Percentiles rank a stretch among this genome's conserved stretches.
These are phyloP conservation scores for Rutstroemia sydowiana DNA, from an alignment of 2,329 filamentous ascomycete species.

Conservation along the genomic window DNA sequence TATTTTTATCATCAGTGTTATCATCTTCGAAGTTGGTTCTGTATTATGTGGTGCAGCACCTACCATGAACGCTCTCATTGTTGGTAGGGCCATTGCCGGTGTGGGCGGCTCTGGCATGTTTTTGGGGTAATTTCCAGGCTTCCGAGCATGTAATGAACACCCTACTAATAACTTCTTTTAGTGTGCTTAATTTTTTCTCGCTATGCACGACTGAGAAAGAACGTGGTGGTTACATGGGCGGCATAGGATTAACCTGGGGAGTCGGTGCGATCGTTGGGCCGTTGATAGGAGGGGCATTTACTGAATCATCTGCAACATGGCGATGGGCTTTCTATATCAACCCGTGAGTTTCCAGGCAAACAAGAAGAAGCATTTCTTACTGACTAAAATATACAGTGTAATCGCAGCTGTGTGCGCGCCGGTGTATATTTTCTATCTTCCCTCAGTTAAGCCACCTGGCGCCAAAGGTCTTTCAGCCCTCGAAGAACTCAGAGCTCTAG, in stretches of 20 bases:
- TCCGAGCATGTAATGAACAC: constrained; percentile 26
- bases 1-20: constrained; percentile 15
- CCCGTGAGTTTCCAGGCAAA: too few relatives aligned
- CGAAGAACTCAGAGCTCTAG: constrained; percentile 19
- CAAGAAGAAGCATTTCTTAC: too few relatives aligned
- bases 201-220: neutral
- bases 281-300: constrained; percentile 23
- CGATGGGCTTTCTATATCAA: constrained; percentile 30
- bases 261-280: neutral
- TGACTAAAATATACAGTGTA: too few relatives aligned
- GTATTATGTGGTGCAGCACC: constrained; percentile 26
- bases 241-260: neutral
- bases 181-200: neutral
- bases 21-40: constrained; percentile 19
- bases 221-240: neutral
- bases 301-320: constrained; percentile 28
- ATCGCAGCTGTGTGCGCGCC: neutral
- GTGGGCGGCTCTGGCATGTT: constrained; percentile 32
- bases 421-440: neutral
- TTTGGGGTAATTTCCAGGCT: constrained; percentile 30
- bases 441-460: neutral
- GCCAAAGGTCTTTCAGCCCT: neutral
- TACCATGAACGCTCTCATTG: constrained; percentile 36
- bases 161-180: constrained; percentile 21
- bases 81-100: constrained; percentile 37